Conservation (phyloP, 192 early-diverging fungal species). For the Phycomyces blakesleeanus region DNA sequence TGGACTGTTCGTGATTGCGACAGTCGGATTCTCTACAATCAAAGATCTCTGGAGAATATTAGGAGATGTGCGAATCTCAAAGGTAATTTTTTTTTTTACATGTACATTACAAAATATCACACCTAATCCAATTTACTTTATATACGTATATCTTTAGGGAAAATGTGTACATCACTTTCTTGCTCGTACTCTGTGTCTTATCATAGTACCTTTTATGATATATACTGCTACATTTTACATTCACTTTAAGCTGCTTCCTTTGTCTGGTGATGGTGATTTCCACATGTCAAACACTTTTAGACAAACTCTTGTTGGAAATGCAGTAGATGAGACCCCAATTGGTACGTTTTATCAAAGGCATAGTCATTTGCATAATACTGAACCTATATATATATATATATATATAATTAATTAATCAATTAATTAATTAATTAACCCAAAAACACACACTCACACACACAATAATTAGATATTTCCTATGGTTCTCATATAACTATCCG, state of each 20-base stretch:
- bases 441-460: not conserved
- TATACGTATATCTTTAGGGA: not conserved
- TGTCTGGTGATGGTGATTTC: conserved; percentile 84
- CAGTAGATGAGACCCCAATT: conserved; percentile 44
- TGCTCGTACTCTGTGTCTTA: conserved; percentile 78
- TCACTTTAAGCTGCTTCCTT: conserved; percentile 79
- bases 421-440: too few relatives aligned
- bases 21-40: conserved; percentile 79
- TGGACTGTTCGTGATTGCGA: conserved; percentile 84
- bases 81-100: conserved; percentile 18
- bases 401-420: too few relatives aligned
- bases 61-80: conserved; percentile 61
- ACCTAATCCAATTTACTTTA: too few relatives aligned
- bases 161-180: conserved; percentile 62
- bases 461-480: conserved; percentile 55
- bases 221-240: conserved; percentile 87
- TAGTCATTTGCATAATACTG: too few relatives aligned
- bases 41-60: conserved; percentile 85
- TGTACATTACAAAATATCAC: too few relatives aligned
- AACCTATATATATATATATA: too few relatives aligned
- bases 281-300: conserved; percentile 93
- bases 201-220: conserved; percentile 70
- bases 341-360: conserved; percentile 29
- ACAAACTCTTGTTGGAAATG: conserved; percentile 68
- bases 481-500: conserved; percentile 59